Conservation (phyloP, 768 basidiomycete genomes). For the Amanita exitialis region DNA sequence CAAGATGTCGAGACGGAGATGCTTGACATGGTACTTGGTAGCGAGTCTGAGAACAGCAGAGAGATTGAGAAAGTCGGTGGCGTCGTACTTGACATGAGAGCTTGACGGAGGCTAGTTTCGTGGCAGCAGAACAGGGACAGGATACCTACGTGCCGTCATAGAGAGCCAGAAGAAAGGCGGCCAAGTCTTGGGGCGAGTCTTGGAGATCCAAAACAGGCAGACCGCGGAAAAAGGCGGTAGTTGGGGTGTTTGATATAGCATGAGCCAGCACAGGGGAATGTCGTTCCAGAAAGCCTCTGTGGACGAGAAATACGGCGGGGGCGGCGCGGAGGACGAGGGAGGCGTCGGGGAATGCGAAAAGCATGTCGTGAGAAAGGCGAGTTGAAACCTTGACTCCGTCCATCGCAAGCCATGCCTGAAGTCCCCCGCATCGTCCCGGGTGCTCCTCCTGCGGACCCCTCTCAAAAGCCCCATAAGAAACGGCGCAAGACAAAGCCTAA, state of each 20-base stretch:
- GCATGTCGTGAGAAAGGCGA: slow-evolving; percentile 4
- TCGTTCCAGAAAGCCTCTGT: slow-evolving; percentile 52
- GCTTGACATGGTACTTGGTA: slow-evolving; percentile 53
- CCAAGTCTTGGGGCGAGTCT: slow-evolving; percentile 48
- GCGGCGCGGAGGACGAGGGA: slow-evolving; percentile 66
- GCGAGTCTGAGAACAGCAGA: slow-evolving; percentile 52
- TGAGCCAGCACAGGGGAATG: slow-evolving; percentile 46
- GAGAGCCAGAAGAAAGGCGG: slow-evolving; percentile 48
- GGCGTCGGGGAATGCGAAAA: slow-evolving; percentile 28
- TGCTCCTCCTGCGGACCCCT: slow-evolving; percentile 52
- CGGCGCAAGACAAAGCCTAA: slow-evolving; percentile 46
- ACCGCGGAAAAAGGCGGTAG: slow-evolving; percentile 37
- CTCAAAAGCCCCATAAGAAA: slow-evolving; percentile 63
- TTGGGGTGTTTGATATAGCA: slow-evolving; percentile 22
- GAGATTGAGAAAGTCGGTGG: slow-evolving; percentile 39
- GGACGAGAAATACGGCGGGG: slow-evolving; percentile 58
- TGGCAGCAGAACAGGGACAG: not conserved
- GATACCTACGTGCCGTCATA: slow-evolving; percentile 62
- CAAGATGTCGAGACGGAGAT: slow-evolving; percentile 48
- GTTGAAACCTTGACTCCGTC: too few species aligned
- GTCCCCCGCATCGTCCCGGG: slow-evolving; percentile 60
- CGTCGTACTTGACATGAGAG: slow-evolving; percentile 35
- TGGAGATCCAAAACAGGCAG: slow-evolving; percentile 43
- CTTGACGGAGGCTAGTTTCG: slow-evolving; percentile 17
- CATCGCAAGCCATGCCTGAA: slow-evolving; percentile 23